A percentile compares a stretch with the other conserved stretches of the same genome.
Evolutionary conservation across 1,284 basidiomycete genomes (phyloP).

Genomic region (Xerocomus amazonicus): DNA sequence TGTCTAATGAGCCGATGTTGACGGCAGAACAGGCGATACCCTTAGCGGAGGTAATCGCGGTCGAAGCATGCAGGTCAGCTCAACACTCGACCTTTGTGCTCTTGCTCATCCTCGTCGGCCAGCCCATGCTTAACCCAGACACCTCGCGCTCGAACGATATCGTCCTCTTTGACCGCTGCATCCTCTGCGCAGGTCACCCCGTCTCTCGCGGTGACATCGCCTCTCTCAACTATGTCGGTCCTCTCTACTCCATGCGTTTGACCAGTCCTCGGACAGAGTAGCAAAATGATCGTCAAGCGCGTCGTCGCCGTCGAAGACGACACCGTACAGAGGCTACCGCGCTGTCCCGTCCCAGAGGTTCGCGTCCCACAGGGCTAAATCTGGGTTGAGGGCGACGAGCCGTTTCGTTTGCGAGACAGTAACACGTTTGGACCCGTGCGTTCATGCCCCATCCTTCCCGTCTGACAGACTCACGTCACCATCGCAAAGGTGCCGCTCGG

Average conservation of each 20-base stretch:
- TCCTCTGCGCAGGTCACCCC: slow-evolving; percentile 35
- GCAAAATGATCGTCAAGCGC: slow-evolving; percentile 60
- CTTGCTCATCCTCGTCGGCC: slow-evolving; percentile 9
- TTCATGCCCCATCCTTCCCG: not conserved
- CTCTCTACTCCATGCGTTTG: not conserved
- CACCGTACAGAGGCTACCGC: slow-evolving; percentile 63
- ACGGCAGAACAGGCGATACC: slow-evolving; percentile 98
- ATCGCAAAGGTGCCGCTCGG: slow-evolving; percentile 52
- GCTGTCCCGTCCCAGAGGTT: slow-evolving; percentile 58
- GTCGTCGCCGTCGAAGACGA: slow-evolving; percentile 65
- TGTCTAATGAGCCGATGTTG: slow-evolving; percentile 93
- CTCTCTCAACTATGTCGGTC: slow-evolving; percentile 45
- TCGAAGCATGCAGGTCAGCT: slow-evolving; percentile 65
- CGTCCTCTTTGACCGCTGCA: slow-evolving; percentile 57
- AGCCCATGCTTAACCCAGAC: slow-evolving; percentile 78
- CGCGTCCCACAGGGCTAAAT: slow-evolving; percentile 57
- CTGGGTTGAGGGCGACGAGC: slow-evolving; percentile 66
- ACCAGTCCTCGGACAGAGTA: slow-evolving; percentile 36
- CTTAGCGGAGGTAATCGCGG: slow-evolving; percentile 91
- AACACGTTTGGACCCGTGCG: slow-evolving; percentile 69
- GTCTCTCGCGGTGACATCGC: slow-evolving; percentile 64
- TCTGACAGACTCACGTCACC: not conserved
- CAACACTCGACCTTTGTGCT: not conserved
- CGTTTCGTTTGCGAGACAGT: slow-evolving; percentile 59
- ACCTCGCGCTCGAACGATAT: slow-evolving; percentile 58